phyloP scores from a whole-genome alignment of 1,284 basidiomycete genomes.

The Irpex sp. region DNA sequence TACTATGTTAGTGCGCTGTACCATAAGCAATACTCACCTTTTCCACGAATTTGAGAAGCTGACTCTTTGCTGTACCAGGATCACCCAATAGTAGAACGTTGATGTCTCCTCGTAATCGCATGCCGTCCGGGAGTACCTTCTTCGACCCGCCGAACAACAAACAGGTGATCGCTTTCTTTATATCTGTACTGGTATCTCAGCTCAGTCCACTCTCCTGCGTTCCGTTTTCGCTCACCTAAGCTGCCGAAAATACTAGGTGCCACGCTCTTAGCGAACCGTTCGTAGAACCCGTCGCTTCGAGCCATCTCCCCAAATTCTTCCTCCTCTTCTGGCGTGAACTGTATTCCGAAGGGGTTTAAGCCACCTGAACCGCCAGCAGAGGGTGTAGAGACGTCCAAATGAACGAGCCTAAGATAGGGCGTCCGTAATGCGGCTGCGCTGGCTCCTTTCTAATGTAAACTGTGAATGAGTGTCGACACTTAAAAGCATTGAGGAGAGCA shows the following conservation, averaged over 20 bases:
- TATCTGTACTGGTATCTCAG: constrained; percentile 55
- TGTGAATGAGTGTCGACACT: constrained; percentile 1
- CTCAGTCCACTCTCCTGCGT: background rate
- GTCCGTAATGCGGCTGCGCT: constrained; percentile 85
- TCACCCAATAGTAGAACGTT: constrained; percentile 96
- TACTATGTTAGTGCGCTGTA: background rate
- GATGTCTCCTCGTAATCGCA: constrained; percentile 96
- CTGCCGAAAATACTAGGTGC: constrained; percentile 98
- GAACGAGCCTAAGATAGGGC: constrained; percentile 92
- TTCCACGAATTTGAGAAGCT: constrained; percentile 97
- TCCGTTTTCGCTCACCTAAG: constrained; percentile 53
- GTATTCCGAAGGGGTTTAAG: constrained; percentile 75
- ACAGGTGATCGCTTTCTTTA: constrained; percentile 97
- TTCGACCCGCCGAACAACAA: constrained; percentile 97
- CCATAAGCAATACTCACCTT: constrained; percentile 53
- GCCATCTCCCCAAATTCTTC: constrained; percentile 93
- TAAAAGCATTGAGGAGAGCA: constrained; percentile 19
- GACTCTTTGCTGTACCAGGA: constrained; percentile 97
- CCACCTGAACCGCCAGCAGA: constrained; percentile 63
- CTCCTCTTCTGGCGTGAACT: constrained; percentile 95
- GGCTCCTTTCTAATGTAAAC: constrained; percentile 57
- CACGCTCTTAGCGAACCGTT: constrained; percentile 91
- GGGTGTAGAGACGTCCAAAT: constrained; percentile 85
- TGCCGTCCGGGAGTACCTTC: constrained; percentile 96
- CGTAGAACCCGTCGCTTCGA: constrained; percentile 88